Evolutionary conservation across 2,329 filamentous ascomycete genomes (phyloP).

Genomic region (Metarhizium album): DNA sequence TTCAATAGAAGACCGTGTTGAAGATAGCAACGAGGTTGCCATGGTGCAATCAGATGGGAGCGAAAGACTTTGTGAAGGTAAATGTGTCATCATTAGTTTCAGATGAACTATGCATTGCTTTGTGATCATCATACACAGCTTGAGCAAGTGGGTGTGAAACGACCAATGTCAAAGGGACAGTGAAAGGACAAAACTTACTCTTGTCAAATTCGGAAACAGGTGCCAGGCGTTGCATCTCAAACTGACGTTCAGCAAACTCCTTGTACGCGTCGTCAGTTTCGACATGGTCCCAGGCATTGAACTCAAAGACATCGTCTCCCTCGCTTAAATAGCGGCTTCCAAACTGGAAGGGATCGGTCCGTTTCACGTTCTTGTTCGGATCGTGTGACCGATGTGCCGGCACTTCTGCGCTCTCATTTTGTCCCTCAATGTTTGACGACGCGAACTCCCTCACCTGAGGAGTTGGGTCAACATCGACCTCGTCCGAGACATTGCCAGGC

Average conservation of each 20-base stretch:
- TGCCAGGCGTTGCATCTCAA: conserved; percentile 68
- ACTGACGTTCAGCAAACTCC: conserved; percentile 76
- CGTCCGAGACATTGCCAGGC: conserved; percentile 14
- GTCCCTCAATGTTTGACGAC: conserved; percentile 12
- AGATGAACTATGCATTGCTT: conserved; percentile 61
- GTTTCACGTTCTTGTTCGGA: conserved; percentile 65
- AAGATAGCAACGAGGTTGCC: conserved; percentile 7
- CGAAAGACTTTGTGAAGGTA: conserved; percentile 51
- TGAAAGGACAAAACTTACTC: conserved; percentile 36
- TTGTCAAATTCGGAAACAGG: conserved; percentile 93
- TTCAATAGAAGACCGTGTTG: background rate
- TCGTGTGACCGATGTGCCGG: conserved; percentile 61
- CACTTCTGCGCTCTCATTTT: conserved; percentile 14
- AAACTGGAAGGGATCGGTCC: conserved; percentile 89
- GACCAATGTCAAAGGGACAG: background rate
- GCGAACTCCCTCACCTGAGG: conserved; percentile 15
- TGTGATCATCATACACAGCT: conserved; percentile 44
- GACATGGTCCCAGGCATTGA: conserved; percentile 99
- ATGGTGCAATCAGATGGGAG: conserved; percentile 53
- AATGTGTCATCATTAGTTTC: conserved; percentile 50
- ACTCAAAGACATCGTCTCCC: conserved; percentile 85
- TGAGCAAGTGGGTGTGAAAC: conserved; percentile 1
- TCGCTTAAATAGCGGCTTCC: conserved; percentile 77
- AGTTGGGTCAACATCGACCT: conserved; percentile 10
- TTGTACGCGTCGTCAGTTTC: conserved; percentile 83